These are phyloP conservation scores for Phytophthora lateralis DNA, from an alignment of 352 stramenopile species.

Conservation along the genomic window DNA sequence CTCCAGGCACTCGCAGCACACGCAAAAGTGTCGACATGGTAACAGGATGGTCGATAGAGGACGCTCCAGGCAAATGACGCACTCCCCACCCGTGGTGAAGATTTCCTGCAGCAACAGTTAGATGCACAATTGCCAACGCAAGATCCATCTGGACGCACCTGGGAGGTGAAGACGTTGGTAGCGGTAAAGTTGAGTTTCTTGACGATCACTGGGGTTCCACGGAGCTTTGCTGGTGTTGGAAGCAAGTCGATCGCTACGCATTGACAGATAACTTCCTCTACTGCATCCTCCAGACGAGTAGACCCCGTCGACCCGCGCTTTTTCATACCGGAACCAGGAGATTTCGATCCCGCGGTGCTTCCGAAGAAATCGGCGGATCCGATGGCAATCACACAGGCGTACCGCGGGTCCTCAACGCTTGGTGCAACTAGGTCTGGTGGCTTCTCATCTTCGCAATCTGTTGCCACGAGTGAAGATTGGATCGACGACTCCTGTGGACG, in stretches of 20 bases:
- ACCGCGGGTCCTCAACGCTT: conserved; percentile 18
- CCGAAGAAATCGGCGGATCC: conserved; percentile 19
- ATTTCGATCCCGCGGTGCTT: conserved; percentile 1
- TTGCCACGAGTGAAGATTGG: conserved; percentile 26
- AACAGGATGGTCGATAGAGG: conserved; percentile 48
- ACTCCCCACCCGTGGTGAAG: conserved; percentile 52
- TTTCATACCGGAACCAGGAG: background rate
- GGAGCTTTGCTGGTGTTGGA: conserved; percentile 43
- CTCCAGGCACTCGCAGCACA: conserved; percentile 64
- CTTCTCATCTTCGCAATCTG: conserved; percentile 18
- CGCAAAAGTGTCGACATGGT: conserved; percentile 70
- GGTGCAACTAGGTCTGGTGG: background rate
- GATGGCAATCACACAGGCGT: conserved; percentile 41
- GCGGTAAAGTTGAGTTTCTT: conserved; percentile 56
- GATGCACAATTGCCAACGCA: background rate
- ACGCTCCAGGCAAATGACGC: conserved; percentile 70
- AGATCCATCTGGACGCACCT: conserved; percentile 27
- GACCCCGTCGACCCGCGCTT: background rate
- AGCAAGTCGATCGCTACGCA: conserved; percentile 66
- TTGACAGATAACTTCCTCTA: conserved; percentile 46
- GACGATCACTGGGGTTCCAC: conserved; percentile 40
- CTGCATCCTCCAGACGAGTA: background rate
- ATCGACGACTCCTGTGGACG: conserved; percentile 4
- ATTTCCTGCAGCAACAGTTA: conserved; percentile 48
- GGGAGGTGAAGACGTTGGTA: conserved; percentile 40